phyloP scores from a whole-genome alignment of 1,284 basidiomycete species.

The Puccinia horiana region DNA sequence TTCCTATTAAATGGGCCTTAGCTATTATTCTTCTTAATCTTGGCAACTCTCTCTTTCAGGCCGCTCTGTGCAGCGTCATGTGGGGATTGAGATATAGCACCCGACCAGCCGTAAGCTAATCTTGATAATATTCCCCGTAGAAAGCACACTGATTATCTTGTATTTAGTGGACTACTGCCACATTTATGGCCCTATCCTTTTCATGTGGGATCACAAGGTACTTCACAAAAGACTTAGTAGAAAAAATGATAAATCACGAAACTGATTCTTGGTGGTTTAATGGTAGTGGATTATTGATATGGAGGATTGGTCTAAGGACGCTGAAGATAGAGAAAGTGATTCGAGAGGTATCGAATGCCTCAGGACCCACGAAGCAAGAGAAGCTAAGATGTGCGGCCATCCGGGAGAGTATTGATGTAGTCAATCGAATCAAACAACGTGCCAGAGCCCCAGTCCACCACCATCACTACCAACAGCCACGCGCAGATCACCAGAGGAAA shows the following conservation, averaged over 20 bases:
- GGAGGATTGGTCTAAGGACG: conserved; percentile 22
- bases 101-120: conserved; percentile 35
- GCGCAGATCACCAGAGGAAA: not conserved
- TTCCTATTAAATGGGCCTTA: conserved; percentile 29
- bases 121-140: not conserved
- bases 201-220: conserved; percentile 43
- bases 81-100: conserved; percentile 46
- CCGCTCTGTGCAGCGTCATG: conserved; percentile 47
- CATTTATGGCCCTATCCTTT: conserved; percentile 38
- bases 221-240: not conserved
- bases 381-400: not conserved
- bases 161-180: conserved; percentile 41
- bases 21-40: conserved; percentile 33
- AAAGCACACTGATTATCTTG: not conserved
- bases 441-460: not conserved
- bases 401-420: not conserved
- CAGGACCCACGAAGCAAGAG: not conserved
- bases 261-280: not conserved
- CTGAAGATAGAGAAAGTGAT: conserved; percentile 19
- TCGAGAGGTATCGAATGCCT: not conserved
- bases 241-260: not conserved
- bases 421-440: not conserved
- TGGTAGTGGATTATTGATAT: conserved; percentile 26
- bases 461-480: not conserved
- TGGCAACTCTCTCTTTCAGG: conserved; percentile 49